These are phyloP conservation scores for Artomyces pyxidatus DNA, from an alignment of 768 basidiomycete species.

Conservation along the genomic window DNA sequence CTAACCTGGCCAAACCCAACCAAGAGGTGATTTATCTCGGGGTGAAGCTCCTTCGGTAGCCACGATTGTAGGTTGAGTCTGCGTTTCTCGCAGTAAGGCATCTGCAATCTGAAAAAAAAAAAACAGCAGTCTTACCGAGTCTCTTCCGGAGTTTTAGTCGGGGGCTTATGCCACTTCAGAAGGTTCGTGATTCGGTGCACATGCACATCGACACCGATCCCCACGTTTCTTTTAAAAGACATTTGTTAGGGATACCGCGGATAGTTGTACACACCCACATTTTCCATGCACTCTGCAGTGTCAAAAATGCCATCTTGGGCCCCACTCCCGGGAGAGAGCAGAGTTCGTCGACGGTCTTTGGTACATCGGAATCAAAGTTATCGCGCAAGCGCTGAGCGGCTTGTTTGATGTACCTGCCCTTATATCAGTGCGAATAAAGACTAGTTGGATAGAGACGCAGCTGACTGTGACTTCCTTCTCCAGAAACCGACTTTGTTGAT, in stretches of 20 bases:
- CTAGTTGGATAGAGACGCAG: slow-evolving; percentile 7
- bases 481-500: slow-evolving; percentile 92
- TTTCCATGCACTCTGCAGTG: slow-evolving; percentile 80
- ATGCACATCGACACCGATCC: slow-evolving; percentile 95
- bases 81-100: too few relatives aligned
- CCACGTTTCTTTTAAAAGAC: slow-evolving; percentile 52
- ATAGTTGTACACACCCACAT: slow-evolving; percentile 36
- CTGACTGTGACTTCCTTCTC: slow-evolving; percentile 77
- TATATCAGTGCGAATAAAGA: neutral
- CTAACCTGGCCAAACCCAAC: slow-evolving; percentile 82
- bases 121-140: too few relatives aligned
- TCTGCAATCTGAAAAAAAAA: too few relatives aligned
- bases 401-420: slow-evolving; percentile 60
- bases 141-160: slow-evolving; percentile 81
- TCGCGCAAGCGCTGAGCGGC: slow-evolving; percentile 63
- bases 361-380: slow-evolving; percentile 76
- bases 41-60: slow-evolving; percentile 66
- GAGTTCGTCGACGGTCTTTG: slow-evolving; percentile 81
- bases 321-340: slow-evolving; percentile 88
- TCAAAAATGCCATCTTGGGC: slow-evolving; percentile 92
- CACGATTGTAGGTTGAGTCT: slow-evolving; percentile 78
- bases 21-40: slow-evolving; percentile 70
- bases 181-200: slow-evolving; percentile 94
- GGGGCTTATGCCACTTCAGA: slow-evolving; percentile 83
- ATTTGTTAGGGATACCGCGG: neutral